Base-by-base conservation (phyloP, 2,329 filamentous ascomycete genomes). In the Aspergillus versicolor region DNA sequence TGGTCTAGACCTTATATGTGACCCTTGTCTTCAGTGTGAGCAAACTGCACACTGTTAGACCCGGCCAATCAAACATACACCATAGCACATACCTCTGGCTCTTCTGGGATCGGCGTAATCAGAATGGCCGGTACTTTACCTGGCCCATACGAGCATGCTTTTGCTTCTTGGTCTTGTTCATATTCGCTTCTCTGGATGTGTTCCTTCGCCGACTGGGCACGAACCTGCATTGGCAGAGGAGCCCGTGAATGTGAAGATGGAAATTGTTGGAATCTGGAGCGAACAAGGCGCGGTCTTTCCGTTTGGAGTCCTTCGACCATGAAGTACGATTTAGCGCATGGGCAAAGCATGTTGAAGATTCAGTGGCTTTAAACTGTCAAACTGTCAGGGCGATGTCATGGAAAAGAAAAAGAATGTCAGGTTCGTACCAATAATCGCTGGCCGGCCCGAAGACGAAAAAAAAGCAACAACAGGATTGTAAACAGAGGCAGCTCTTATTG, bases 231-330 rank as follows among this genome's bases (percentile, higher is more conserved):
- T n/a, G 59, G 59, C 19, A 61, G 51, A 8, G 42, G 59, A 42
- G 51, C 57, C 21, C 47, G 50, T 3, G 34, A 40, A 19, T 6
- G 46, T 38, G 32, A 17, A 15, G 7, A 42, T 15, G 15, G 34
- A 7, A 11, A 11, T 34, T 22, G 55, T 45, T 45, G 44, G 27
- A 34, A 34, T 27, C 30, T 43, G 8, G 51, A 49, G 24, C 51
- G 59, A 17, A 61, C 57, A 12, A 57, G 54, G 19, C 59, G 59
- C 38, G 59, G 54, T 19, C 27, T 44, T 41, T 59, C 59, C 6
- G 57, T 53, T 7, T 57, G 54, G 17, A 56, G 42, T 24, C 48
- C 51, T 40, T 59, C 54, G 42, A 61, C 51, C n/a, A 46, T 32
- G 9, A 61, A 27, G 51, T 52, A 52, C 12, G 51, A 45, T 43